Evolutionary conservation across 208 protist genomes (phyloP).

Genomic region (Trichomonas vaginalis): DNA sequence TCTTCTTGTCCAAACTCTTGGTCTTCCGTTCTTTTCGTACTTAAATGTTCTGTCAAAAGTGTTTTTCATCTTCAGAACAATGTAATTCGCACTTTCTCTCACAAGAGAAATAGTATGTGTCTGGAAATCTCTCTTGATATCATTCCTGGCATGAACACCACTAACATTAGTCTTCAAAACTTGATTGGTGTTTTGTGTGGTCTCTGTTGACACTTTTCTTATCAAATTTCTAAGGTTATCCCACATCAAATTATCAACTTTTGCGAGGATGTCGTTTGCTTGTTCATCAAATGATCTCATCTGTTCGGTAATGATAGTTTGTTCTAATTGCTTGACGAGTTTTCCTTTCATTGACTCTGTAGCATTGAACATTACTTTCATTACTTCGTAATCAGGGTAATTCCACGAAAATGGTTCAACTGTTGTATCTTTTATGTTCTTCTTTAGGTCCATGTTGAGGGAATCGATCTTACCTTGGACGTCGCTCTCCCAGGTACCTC

Average conservation of each 20-base stretch:
- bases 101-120: not conserved
- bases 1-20: not conserved
- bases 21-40: not conserved
- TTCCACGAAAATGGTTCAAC: not conserved
- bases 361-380: not conserved
- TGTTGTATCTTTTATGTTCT: not conserved
- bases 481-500: not conserved
- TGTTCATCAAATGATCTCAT: not conserved
- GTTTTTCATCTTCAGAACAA: not conserved
- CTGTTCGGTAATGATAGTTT: not conserved
- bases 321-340: not conserved
- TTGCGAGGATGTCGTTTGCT: not conserved
- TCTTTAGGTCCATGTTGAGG: not conserved
- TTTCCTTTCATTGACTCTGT: not conserved
- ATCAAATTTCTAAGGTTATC: not conserved
- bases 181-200: not conserved
- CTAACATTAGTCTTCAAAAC: not conserved
- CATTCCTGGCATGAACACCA: not conserved
- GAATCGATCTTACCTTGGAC: not conserved
- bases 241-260: not conserved
- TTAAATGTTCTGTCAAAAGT: not conserved
- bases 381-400: not conserved
- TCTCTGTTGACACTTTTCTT: not conserved
- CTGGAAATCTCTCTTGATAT: not conserved
- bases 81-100: not conserved